phyloP scores from a whole-genome alignment of 1,284 basidiomycete species.

The Dichomitus squalens region DNA sequence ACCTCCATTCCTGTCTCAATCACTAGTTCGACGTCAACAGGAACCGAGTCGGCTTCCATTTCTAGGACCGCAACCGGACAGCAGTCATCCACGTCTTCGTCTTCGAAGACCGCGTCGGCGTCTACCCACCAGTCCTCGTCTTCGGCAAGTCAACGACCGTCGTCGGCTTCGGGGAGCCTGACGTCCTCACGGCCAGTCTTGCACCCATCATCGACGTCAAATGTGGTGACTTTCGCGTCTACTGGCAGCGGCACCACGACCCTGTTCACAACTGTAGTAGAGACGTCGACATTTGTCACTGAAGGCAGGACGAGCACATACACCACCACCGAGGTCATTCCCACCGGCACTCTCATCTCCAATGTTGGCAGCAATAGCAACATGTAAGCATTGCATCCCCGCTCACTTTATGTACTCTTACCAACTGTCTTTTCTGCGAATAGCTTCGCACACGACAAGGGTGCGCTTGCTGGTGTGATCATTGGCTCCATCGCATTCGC shows the following conservation, averaged over 20 bases:
- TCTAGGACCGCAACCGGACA: neutral
- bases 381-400: slow-evolving; percentile 14
- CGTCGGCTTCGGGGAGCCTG: neutral
- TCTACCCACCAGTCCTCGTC: neutral
- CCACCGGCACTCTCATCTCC: slow-evolving; percentile 30
- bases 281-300: slow-evolving; percentile 22
- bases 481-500: slow-evolving; percentile 29
- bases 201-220: neutral
- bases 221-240: slow-evolving; percentile 23
- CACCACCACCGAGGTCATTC: slow-evolving; percentile 23
- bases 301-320: slow-evolving; percentile 14
- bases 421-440: neutral
- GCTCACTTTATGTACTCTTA: neutral
- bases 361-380: slow-evolving; percentile 11
- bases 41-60: neutral
- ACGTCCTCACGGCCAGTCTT: slow-evolving; percentile 6
- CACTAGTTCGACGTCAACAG: neutral
- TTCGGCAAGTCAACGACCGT: neutral
- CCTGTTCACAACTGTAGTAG: slow-evolving; percentile 24
- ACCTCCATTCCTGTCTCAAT: neutral
- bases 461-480: slow-evolving; percentile 33
- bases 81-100: neutral
- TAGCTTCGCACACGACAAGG: slow-evolving; percentile 29
- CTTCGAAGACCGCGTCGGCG: neutral
- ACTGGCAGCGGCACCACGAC: slow-evolving; percentile 5